A percentile compares a stretch with the other conserved stretches of the same genome.
These are phyloP conservation scores for Mortierella alpina DNA, from an alignment of 192 early-diverging fungal genomes.

Conservation along the genomic window DNA sequence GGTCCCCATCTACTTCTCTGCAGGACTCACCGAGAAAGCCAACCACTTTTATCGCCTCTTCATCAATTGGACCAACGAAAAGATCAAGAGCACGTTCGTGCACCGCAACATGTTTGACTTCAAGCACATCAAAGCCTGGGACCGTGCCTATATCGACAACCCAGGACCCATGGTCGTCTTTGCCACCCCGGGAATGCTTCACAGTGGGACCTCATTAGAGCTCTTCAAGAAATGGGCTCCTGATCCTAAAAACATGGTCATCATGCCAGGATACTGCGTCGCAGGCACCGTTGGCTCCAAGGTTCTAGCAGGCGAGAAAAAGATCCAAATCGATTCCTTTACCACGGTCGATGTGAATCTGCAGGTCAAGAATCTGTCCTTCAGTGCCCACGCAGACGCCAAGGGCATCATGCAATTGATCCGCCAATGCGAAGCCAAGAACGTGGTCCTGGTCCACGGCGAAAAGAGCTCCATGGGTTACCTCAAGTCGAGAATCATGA, in stretches of 20 bases:
- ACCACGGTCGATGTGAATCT: constrained; percentile 85
- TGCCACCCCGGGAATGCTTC: constrained; percentile 98
- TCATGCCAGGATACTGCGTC: constrained; percentile 98
- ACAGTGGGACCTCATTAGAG: constrained; percentile 92
- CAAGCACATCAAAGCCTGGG: constrained; percentile 90
- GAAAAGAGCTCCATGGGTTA: constrained; percentile 91
- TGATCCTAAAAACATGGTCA: constrained; percentile 94
- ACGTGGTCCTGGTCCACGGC: constrained; percentile 95
- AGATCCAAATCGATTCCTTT: constrained; percentile 84
- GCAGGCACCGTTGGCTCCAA: constrained; percentile 96
- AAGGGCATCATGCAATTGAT: constrained; percentile 98
- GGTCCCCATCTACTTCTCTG: constrained; percentile 95
- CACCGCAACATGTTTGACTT: constrained; percentile 98
- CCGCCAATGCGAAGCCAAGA: constrained; percentile 85
- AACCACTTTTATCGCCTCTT: constrained; percentile 98
- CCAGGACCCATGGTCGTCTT: constrained; percentile 95
- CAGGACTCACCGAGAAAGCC: constrained; percentile 92
- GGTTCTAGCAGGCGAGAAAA: constrained; percentile 89
- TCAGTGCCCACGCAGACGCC: constrained; percentile 97
- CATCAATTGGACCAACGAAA: constrained; percentile 98
- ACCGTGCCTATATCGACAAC: constrained; percentile 73
- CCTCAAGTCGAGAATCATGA: constrained; percentile 82
- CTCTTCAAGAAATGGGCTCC: constrained; percentile 97
- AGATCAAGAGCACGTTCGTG: constrained; percentile 93
- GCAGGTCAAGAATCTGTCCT: constrained; percentile 94